A percentile compares a stretch with the other conserved stretches of the same genome.
Conservation (phyloP, 805 yeast genomes). For the Hyphopichia homilentoma region DNA sequence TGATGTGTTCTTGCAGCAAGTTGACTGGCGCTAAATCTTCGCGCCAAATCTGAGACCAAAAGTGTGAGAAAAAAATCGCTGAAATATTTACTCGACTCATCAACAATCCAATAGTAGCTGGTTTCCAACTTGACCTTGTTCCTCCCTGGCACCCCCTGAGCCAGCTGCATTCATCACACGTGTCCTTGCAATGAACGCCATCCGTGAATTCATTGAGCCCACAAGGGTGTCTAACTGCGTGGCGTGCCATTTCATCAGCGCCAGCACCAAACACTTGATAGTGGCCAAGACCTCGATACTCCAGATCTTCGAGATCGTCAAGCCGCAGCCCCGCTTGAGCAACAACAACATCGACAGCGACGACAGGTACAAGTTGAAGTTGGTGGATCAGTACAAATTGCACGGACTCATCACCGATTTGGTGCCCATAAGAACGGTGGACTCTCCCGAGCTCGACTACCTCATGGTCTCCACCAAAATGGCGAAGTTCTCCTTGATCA, state of each 20-base stretch:
- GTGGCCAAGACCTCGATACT: slow-evolving; percentile 69
- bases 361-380: slow-evolving; percentile 20
- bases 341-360: slow-evolving; percentile 3
- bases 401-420: slow-evolving; percentile 68
- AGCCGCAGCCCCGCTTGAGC: too few species aligned
- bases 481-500: slow-evolving; percentile 75
- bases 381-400: slow-evolving; percentile 61
- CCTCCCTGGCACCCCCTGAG: too few species aligned
- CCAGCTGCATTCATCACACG: too few species aligned
- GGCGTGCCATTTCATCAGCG: slow-evolving; percentile 47
- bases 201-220: slow-evolving; percentile 73
- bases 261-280: slow-evolving; percentile 50
- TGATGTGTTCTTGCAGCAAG: too few species aligned
- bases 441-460: slow-evolving; percentile 50
- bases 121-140: too few species aligned
- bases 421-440: slow-evolving; percentile 45
- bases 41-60: too few species aligned
- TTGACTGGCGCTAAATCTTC: too few species aligned
- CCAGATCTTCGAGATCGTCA: slow-evolving; percentile 51
- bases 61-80: too few species aligned
- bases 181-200: slow-evolving; percentile 87
- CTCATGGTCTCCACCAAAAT: slow-evolving; percentile 62
- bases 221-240: slow-evolving; percentile 63
- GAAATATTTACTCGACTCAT: too few species aligned
- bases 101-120: too few species aligned